Conservation (phyloP, 1,284 basidiomycete species). For the Malassezia globosa region DNA sequence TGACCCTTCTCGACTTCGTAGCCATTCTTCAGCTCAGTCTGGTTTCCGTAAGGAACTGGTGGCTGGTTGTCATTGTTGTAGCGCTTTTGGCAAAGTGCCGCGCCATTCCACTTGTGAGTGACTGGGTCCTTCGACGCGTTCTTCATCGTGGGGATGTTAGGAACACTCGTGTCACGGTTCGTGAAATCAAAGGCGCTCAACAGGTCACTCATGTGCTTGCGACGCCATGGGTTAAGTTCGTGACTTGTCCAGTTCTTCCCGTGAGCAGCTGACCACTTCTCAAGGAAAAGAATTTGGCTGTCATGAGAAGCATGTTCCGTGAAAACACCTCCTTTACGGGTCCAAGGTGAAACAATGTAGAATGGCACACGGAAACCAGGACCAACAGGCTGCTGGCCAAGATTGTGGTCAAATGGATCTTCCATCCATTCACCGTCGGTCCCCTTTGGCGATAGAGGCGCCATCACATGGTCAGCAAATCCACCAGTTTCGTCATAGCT, state of each 20-base stretch:
- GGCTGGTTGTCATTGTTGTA: constrained; percentile 14
- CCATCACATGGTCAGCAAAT: constrained; percentile 31
- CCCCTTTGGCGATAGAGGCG: constrained; percentile 12
- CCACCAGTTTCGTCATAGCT: constrained; percentile 38
- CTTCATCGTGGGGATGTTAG: constrained; percentile 12
- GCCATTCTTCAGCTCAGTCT: constrained; percentile 14
- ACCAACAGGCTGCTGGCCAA: constrained; percentile 22
- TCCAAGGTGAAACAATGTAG: constrained; percentile 30
- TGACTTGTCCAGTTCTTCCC: constrained; percentile 24
- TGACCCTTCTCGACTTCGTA: constrained; percentile 20
- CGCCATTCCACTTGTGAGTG: constrained; percentile 19
- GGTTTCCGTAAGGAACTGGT: constrained; percentile 12
- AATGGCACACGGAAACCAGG: constrained; percentile 39
- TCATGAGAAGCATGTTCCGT: constrained; percentile 32
- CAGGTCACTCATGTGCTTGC: constrained; percentile 28
- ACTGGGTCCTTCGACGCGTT: constrained; percentile 14
- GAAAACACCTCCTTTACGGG: constrained; percentile 31
- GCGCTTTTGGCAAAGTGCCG: constrained; percentile 12
- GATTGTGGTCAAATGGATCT: constrained; percentile 23
- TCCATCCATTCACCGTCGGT: constrained; percentile 26
- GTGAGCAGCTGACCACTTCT: constrained; percentile 31
- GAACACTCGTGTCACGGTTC: constrained; percentile 15
- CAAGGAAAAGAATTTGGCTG: constrained; percentile 30
- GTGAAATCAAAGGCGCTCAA: constrained; percentile 31
- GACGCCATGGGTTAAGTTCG: constrained; percentile 27